Percentiles rank a stretch among this genome's conserved stretches.
These are phyloP conservation scores for Penicillium aurantiogriseum DNA, from an alignment of 2,329 filamentous ascomycete species.

Conservation along the genomic window DNA sequence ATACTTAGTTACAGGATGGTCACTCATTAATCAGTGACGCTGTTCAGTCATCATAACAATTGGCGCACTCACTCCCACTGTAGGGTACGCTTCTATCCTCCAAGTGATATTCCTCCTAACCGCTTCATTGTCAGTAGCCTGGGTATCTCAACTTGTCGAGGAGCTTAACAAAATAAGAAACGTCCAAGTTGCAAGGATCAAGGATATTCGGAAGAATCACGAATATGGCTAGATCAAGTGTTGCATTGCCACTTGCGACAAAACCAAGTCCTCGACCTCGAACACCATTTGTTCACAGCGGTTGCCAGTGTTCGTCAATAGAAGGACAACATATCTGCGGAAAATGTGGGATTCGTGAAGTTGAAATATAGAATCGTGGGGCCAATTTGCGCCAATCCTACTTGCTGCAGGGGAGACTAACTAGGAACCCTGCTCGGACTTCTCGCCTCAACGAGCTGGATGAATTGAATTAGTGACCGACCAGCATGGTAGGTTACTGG, in stretches of 20 bases:
- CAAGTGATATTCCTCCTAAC: not conserved
- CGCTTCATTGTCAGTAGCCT: not conserved
- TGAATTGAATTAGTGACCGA: not conserved
- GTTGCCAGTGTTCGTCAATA: not conserved
- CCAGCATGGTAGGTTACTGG: not conserved
- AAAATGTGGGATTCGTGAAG: not conserved
- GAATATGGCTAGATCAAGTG: not conserved
- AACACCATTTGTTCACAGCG: not conserved
- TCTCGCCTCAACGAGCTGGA: not conserved
- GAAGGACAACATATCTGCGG: not conserved
- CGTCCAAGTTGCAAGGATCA: not conserved
- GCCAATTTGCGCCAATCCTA: not conserved
- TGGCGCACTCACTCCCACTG: not conserved
- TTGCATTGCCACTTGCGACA: not conserved
- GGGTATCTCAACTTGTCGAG: not conserved
- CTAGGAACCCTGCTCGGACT: not conserved
- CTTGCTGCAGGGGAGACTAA: not conserved
- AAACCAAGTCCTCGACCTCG: not conserved
- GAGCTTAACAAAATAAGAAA: not conserved
- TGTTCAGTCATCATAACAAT: not conserved
- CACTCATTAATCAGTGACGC: too few relatives aligned
- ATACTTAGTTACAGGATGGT: too few relatives aligned
- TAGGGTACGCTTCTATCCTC: not conserved
- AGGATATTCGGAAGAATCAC: not conserved
- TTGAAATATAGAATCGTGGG: not conserved